Base-by-base conservation (phyloP, 306 rosid species). In the Corylus avellana region DNA sequence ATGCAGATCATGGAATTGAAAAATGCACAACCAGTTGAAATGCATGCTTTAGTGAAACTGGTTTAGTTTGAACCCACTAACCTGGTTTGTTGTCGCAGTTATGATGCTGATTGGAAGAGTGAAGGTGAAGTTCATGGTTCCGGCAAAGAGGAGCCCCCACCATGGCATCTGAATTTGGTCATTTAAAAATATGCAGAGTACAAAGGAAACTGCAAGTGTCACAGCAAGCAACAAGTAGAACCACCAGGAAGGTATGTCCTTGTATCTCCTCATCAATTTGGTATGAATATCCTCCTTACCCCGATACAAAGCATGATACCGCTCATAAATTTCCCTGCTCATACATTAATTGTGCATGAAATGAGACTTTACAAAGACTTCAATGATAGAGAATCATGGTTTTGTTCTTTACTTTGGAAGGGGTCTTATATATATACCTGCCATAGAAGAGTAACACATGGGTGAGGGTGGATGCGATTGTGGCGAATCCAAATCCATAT, bases 61-160 rank as follows among this genome's bases (percentile, higher is more conserved):
- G 44, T 39, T 39, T 39, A 39, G 44, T 39, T 39, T 39, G 44
- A 12, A 12, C 44, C n/a, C 27, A 39, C 12, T 68, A 42, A 89
- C 97, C 98, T 93, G 97, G 82, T 93, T 93, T 81, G 97, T 93
- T 78, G 98, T 93, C 66, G 98, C 98, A 42, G 97, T 91, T 29
- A 93, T 93, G 78, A 93, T 87, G 86, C 98, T 91, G 83, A 93
- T 82, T 5, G 98, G 98, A 46, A 93, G 98, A 49, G 98, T 93
- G 77, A 91, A 93, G 53, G 20, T 48, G 42, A 93, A 89, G 74
- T 94, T 94, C 47, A 93, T 74, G 35, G 61, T 87, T 78, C 46
- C 84, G 22, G 98, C 92, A 78, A 93, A 91, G 73, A 91, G 57
- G 70, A 93, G 94, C 48, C 97, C 96, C 97, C 98, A 93, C 94